Percentiles rank a stretch among this genome's conserved stretches.
These are phyloP conservation scores for Biancaea sappan DNA, from an alignment of 306 rosid genomes.

Conservation along the genomic window DNA sequence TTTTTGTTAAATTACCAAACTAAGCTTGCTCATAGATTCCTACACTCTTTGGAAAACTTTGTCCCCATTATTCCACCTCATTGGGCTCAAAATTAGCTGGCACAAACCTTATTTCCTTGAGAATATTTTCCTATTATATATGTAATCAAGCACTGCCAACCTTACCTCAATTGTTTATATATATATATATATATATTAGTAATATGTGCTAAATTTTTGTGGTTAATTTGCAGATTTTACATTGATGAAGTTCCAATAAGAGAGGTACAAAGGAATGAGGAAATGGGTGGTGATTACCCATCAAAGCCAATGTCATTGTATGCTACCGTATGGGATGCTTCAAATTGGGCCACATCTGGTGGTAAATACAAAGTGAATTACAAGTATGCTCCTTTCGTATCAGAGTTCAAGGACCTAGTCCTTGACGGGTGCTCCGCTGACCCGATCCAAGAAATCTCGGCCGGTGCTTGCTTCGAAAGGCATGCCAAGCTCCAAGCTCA, in stretches of 20 bases:
- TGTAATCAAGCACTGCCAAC: slow-evolving; percentile 1
- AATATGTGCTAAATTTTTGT: background rate
- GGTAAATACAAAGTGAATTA: slow-evolving; percentile 86
- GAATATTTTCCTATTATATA: slow-evolving; percentile 37
- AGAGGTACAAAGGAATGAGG: slow-evolving; percentile 65
- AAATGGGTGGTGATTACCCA: slow-evolving; percentile 85
- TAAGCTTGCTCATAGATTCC: slow-evolving; percentile 49
- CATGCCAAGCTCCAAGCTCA: slow-evolving; percentile 38
- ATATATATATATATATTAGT: no score
- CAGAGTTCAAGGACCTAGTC: slow-evolving; percentile 79
- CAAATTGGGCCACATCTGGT: slow-evolving; percentile 91
- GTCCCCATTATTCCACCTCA: slow-evolving; percentile 44
- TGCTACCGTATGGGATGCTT: slow-evolving; percentile 94
- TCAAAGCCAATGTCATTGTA: slow-evolving; percentile 91
- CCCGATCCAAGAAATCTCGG: slow-evolving; percentile 58
- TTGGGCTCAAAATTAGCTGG: slow-evolving; percentile 35
- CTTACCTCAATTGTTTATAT: background rate
- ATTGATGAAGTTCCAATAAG: slow-evolving; percentile 92
- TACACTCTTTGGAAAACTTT: slow-evolving; percentile 37
- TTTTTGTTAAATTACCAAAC: slow-evolving; percentile 41
- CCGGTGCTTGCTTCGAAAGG: slow-evolving; percentile 38
- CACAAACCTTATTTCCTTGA: slow-evolving; percentile 19
- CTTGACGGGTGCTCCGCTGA: slow-evolving; percentile 75
- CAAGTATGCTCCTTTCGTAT: slow-evolving; percentile 81
- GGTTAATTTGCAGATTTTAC: slow-evolving; percentile 67